These are phyloP conservation scores for Pythium brachiatum DNA, from an alignment of 352 stramenopile genomes.

Conservation along the genomic window DNA sequence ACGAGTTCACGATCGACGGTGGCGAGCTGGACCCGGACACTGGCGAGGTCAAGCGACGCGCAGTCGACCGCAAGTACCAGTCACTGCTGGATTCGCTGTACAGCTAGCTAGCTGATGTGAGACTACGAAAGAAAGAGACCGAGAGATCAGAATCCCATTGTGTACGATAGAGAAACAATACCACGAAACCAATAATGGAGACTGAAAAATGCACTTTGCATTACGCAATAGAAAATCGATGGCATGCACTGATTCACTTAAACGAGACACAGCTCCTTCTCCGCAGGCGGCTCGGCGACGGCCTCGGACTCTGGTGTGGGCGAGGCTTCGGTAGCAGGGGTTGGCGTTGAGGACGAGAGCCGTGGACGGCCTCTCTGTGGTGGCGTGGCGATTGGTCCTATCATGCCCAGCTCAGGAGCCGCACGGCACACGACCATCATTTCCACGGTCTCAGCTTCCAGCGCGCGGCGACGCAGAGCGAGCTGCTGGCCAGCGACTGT, in stretches of 20 bases:
- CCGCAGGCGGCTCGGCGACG: background rate
- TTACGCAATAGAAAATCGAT: background rate
- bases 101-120: constrained; percentile 31
- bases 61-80: constrained; percentile 72
- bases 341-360: background rate
- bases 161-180: constrained; percentile 24
- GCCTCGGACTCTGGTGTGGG: background rate
- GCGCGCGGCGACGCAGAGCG: constrained; percentile 1
- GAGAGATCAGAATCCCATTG: background rate
- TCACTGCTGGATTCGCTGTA: constrained; percentile 75
- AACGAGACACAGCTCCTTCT: background rate
- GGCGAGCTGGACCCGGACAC: constrained; percentile 72
- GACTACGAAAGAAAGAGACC: background rate
- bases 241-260: background rate
- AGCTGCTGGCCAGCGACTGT: constrained; percentile 8
- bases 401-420: background rate
- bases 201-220: background rate
- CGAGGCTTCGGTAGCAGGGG: background rate
- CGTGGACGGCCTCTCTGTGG: background rate
- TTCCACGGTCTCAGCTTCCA: constrained; percentile 7
- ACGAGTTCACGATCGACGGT: constrained; percentile 61
- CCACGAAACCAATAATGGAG: background rate
- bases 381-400: background rate
- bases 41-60: constrained; percentile 52
- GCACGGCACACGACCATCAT: background rate